Conservation (phyloP, 495 filamentous ascomycete genomes). For the Melanomma pulvis-pyrius region DNA sequence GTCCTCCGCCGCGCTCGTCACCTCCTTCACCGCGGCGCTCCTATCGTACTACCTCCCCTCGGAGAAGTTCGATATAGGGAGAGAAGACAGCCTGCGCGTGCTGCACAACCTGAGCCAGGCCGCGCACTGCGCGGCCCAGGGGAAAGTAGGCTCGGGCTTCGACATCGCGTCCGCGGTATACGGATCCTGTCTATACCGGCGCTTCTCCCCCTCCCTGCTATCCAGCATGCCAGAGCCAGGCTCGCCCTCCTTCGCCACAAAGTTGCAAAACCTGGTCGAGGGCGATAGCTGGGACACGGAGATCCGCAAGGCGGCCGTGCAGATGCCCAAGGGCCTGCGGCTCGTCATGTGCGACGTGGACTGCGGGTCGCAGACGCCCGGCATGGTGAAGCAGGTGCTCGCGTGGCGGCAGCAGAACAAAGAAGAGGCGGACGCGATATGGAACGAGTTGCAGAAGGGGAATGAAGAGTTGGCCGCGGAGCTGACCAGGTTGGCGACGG, state of each 20-base stretch:
- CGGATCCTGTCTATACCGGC: conserved; percentile 84
- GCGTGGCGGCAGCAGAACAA: conserved; percentile 74
- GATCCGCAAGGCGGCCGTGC: conserved; percentile 64
- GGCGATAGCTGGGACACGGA: conserved; percentile 76
- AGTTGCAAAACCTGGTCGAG: conserved; percentile 67
- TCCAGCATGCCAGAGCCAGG: conserved; percentile 65
- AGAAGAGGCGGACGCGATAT: conserved; percentile 67
- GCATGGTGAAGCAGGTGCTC: conserved; percentile 91
- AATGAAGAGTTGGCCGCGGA: conserved; percentile 73
- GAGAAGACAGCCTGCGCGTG: conserved; percentile 41
- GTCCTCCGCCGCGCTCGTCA: conserved; percentile 92
- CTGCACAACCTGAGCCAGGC: conserved; percentile 93
- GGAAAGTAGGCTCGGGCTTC: conserved; percentile 94
- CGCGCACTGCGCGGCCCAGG: conserved; percentile 93
- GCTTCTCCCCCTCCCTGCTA: conserved; percentile 82
- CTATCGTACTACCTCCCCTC: conserved; percentile 77
- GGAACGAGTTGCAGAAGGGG: conserved; percentile 69
- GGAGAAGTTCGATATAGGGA: conserved; percentile 53
- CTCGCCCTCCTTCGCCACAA: conserved; percentile 63
- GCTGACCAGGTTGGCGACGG: conserved; percentile 51
- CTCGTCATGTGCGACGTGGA: conserved; percentile 95
- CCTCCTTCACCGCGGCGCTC: conserved; percentile 80
- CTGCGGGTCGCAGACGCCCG: conserved; percentile 88
- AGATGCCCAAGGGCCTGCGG: conserved; percentile 66
- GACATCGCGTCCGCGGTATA: conserved; percentile 94